phyloP scores from a whole-genome alignment of 441 rosid species.

The Biscutella laevigata region DNA sequence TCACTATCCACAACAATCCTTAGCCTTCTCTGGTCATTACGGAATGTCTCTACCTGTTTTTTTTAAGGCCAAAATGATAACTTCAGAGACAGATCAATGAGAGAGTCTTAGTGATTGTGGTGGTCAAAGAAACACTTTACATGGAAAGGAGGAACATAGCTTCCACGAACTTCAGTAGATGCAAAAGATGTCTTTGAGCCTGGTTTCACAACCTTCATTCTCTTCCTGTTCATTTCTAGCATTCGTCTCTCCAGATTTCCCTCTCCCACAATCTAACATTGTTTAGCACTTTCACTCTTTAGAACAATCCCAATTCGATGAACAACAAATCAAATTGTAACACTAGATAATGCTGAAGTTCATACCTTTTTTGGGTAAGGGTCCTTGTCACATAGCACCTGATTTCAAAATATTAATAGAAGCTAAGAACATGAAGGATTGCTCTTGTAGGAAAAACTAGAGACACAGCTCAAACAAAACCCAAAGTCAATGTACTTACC shows the following conservation, averaged over 20 bases:
- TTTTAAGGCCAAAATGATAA: conserved; percentile 6
- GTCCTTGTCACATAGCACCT: conserved; percentile 86
- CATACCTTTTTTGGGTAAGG: conserved; percentile 70
- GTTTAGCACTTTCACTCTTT: conserved; percentile 7
- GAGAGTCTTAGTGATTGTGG: neutral
- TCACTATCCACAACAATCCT: conserved; percentile 86
- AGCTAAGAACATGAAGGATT: neutral
- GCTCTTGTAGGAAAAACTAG: neutral
- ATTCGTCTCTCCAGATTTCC: conserved; percentile 87
- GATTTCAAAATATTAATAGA: conserved; percentile 21
- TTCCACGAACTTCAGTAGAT: conserved; percentile 86
- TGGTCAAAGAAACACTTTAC: conserved; percentile 42
- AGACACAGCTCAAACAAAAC: neutral
- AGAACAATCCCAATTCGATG: neutral
- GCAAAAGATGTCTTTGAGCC: conserved; percentile 89
- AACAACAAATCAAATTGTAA: conserved; percentile 1
- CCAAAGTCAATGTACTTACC: conserved; percentile 40
- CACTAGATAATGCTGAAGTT: neutral
- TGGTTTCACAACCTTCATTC: conserved; percentile 88
- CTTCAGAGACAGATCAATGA: neutral
- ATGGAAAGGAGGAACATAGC: conserved; percentile 87
- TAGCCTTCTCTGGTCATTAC: conserved; percentile 72
- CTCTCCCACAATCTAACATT: conserved; percentile 61
- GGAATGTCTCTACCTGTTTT: conserved; percentile 71
- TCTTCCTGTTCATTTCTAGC: conserved; percentile 75